Evolutionary conservation across 441 rosid species (phyloP), one percentile per base, ranked within the genome.

Genomic region (Omphalea diandra): DNA sequence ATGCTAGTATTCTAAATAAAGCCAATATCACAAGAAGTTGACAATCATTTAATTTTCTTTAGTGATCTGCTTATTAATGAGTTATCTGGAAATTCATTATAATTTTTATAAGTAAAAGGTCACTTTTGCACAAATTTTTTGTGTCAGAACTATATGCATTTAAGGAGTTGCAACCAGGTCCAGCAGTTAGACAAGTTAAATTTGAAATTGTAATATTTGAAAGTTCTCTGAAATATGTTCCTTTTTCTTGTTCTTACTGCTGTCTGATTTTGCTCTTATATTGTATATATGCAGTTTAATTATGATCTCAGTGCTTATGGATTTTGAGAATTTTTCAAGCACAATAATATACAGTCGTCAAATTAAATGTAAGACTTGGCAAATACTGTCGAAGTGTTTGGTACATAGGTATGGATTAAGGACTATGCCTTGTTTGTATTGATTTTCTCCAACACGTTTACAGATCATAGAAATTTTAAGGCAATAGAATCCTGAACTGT

Each of bases 321-420:
- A 71, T 94, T 92, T 75, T 87, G 94, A 87, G 99, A 94, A 70
- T 92, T 78, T 82, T 92, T 92, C 88, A 94, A 89, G 87, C 93
- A 88, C 68, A 78, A 89, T 26, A 86, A 88, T 10, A 77, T 90
- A 70, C 79, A 62, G 52, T 57, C 82, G 29, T 84, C 85, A 0
- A 82, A 83, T 53, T 73, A 81, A 15, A 77, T 83, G 55, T 83
- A 72, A 83, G n/a, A 32, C 18, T 9, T 49, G 24, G 22, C n/a
- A n/a, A n/a, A n/a, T n/a, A n/a, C n/a, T 40, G 47, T 26, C 26
- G 36, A 47, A 47, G 17, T 22, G n/a, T 40, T 52, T 27, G 53
- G 49, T 9, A 29, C 44, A 40, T 27, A 26, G 5, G 0, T 70
- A 7, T 61, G 47, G 36, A 24, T 35, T 49, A 59, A 17, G 38